Conservation (phyloP, 2,329 filamentous ascomycete genomes). For the Aspergillus texensis region DNA sequence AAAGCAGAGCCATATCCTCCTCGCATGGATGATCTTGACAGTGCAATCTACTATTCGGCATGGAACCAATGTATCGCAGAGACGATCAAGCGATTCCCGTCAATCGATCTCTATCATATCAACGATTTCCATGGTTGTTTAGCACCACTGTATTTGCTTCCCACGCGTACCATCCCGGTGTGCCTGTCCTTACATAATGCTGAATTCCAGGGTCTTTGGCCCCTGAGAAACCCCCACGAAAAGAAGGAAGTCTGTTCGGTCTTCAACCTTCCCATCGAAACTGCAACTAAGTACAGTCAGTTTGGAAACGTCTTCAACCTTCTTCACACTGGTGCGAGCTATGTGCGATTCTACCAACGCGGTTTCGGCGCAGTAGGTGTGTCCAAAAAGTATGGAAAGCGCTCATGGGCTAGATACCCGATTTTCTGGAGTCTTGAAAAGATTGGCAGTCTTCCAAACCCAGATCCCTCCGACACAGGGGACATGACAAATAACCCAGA, state of each 20-base stretch:
- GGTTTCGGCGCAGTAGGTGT: slow-evolving; percentile 70
- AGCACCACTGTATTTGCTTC: slow-evolving; percentile 67
- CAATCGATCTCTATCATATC: slow-evolving; percentile 65
- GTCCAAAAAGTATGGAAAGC: slow-evolving; percentile 68
- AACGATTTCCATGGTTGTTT: slow-evolving; percentile 67
- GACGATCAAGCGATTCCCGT: slow-evolving; percentile 62
- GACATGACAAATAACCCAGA: slow-evolving; percentile 47
- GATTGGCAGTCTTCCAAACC: slow-evolving; percentile 66
- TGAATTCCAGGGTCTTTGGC: slow-evolving; percentile 71
- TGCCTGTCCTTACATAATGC: slow-evolving; percentile 70
- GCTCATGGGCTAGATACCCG: slow-evolving; percentile 67
- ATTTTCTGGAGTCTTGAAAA: slow-evolving; percentile 69
- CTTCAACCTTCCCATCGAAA: slow-evolving; percentile 62
- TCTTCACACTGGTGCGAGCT: slow-evolving; percentile 67
- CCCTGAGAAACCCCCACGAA: slow-evolving; percentile 64
- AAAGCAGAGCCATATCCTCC: slow-evolving; percentile 67
- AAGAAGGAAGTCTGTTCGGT: slow-evolving; percentile 65
- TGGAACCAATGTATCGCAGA: slow-evolving; percentile 73
- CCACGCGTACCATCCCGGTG: slow-evolving; percentile 59
- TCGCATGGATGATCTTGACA: slow-evolving; percentile 70
- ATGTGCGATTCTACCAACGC: slow-evolving; percentile 67
- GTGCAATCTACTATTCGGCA: slow-evolving; percentile 68
- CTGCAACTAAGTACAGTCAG: slow-evolving; percentile 64
- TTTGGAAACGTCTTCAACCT: slow-evolving; percentile 72
- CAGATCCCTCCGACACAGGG: slow-evolving; percentile 67